Percentiles rank a stretch among this genome's conserved stretches.
Conservation (phyloP, 2,329 filamentous ascomycete species). For the Rutstroemia sp. region DNA sequence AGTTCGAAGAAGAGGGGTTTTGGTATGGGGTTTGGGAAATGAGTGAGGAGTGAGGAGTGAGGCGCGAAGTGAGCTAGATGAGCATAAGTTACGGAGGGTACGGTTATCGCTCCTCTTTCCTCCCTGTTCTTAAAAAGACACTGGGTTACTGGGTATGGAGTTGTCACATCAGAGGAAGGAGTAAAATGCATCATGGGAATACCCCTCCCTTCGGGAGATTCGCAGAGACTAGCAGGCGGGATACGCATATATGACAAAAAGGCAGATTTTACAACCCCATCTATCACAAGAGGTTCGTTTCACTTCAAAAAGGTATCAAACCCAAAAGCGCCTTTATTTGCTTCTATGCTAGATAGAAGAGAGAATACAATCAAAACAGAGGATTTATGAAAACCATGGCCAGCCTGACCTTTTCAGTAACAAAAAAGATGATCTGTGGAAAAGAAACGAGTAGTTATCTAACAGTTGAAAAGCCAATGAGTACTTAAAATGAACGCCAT, state of each 20-base stretch:
- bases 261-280: not conserved
- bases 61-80: too few species aligned
- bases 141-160: not conserved
- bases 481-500: constrained; percentile 3
- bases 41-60: not conserved
- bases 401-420: not conserved
- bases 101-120: not conserved
- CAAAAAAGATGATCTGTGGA: not conserved
- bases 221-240: not conserved
- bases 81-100: not conserved
- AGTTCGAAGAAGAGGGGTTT: constrained; percentile 45
- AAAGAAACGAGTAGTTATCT: not conserved
- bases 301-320: not conserved
- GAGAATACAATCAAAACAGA: not conserved
- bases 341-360: not conserved
- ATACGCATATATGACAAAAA: not conserved
- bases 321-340: not conserved
- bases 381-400: not conserved
- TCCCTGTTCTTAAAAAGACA: not conserved
- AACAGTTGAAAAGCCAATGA: not conserved
- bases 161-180: not conserved
- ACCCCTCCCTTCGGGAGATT: not conserved
- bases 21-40: constrained; percentile 11
- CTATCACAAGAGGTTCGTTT: not conserved
- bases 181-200: not conserved